A percentile compares a stretch with the other conserved stretches of the same genome.
phyloP scores from a whole-genome alignment of 2,329 filamentous ascomycete species.

The Colletotrichum siamense region DNA sequence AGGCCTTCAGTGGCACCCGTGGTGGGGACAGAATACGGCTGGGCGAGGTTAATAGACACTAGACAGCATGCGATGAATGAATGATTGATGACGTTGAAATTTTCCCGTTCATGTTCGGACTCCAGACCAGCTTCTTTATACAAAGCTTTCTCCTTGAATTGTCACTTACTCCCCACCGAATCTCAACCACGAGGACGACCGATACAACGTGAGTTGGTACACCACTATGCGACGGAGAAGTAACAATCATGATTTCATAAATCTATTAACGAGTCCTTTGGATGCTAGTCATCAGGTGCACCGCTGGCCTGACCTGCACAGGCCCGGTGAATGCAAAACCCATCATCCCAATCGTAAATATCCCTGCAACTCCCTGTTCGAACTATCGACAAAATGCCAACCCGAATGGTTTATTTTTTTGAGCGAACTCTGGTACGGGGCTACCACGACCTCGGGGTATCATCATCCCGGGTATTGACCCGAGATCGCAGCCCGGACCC shows the following conservation, averaged over 20 bases:
- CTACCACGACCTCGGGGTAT: constrained; percentile 4
- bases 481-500: constrained; percentile 2
- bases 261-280: not conserved
- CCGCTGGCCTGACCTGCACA: not conserved
- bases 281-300: not conserved
- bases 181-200: not conserved
- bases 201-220: accelerated
- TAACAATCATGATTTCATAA: not conserved
- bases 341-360: not conserved
- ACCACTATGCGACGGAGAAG: not conserved
- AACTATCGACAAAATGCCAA: not conserved
- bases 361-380: not conserved
- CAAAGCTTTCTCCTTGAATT: not conserved
- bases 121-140: not conserved
- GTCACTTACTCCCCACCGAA: not conserved
- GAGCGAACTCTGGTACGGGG: not conserved
- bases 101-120: too few species aligned
- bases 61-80: not conserved
- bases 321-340: not conserved
- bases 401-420: not conserved
- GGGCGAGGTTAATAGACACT: not conserved
- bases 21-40: accelerated
- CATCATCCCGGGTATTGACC: constrained; percentile 8
- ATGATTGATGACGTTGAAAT: not conserved
- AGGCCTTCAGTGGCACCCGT: accelerated